Percentiles rank a stretch among this genome's conserved stretches.
Evolutionary conservation across 208 protist genomes (phyloP).

Genomic region (Plasmodiophora brassicae): DNA sequence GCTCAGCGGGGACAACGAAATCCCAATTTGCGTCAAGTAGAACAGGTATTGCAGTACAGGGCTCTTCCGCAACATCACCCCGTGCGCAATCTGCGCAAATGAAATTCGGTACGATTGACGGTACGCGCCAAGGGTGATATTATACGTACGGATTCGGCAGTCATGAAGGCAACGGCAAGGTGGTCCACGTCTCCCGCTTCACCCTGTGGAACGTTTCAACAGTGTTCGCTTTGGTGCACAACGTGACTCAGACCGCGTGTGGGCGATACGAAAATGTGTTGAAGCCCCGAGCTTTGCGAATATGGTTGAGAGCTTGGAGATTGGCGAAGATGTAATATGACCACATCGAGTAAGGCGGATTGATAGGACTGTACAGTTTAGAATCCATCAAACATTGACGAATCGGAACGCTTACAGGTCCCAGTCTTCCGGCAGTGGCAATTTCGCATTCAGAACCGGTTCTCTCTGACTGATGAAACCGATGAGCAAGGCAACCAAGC

Average conservation of each 20-base stretch:
- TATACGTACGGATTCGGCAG: not conserved
- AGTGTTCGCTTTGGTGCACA: conserved; percentile 65
- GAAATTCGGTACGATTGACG: not conserved
- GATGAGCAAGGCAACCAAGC: not conserved
- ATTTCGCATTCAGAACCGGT: not conserved
- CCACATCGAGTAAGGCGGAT: conserved; percentile 98
- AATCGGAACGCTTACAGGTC: no score
- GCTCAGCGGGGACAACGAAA: conserved; percentile 96
- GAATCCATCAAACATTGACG: no score
- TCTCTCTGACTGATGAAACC: not conserved
- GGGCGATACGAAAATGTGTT: conserved; percentile 92
- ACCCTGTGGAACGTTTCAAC: not conserved
- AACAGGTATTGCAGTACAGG: conserved; percentile 95
- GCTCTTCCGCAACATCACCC: conserved; percentile 44
- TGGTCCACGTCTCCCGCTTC: conserved; percentile 49
- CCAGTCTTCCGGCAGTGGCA: conserved; percentile 27
- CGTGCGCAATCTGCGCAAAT: conserved; percentile 23
- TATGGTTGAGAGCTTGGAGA: conserved; percentile 90
- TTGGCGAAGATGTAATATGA: conserved; percentile 96
- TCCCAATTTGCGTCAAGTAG: conserved; percentile 88
- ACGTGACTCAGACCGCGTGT: conserved; percentile 88
- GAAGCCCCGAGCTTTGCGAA: conserved; percentile 70
- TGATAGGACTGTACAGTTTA: no score
- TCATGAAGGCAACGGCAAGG: conserved; percentile 75
- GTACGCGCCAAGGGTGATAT: no score